Percentiles rank a stretch among this genome's conserved stretches.
Conservation (phyloP, 805 yeast species). For the Candida bentonensis region DNA sequence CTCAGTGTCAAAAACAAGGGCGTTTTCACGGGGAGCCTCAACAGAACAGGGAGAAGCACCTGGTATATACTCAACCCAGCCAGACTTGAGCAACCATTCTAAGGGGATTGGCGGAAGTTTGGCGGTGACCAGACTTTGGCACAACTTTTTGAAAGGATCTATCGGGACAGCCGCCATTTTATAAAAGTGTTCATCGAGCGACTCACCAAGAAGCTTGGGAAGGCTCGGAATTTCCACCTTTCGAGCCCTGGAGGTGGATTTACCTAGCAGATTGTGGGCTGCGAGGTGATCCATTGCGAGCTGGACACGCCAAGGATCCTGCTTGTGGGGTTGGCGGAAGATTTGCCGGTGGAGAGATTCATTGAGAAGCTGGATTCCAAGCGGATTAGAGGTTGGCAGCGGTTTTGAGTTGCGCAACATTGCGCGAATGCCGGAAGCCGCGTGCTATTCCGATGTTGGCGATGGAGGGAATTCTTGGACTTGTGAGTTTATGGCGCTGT, state of each 20-base stretch:
- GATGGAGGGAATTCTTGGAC: no score
- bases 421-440: no score
- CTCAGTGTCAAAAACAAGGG: conserved; percentile 81
- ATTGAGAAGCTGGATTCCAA: background rate
- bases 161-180: conserved; percentile 31
- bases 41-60: conserved; percentile 46
- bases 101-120: conserved; percentile 3
- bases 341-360: background rate
- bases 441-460: no score
- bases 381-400: no score
- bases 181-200: conserved; percentile 76
- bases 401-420: no score
- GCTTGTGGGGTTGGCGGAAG: conserved; percentile 9
- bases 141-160: background rate
- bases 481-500: no score
- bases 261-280: conserved; percentile 58
- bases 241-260: conserved; percentile 44
- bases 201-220: conserved; percentile 60
- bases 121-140: conserved; percentile 8
- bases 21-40: conserved; percentile 53
- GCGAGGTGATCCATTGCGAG: conserved; percentile 48
- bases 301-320: conserved; percentile 27
- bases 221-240: conserved; percentile 43
- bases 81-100: conserved; percentile 46
- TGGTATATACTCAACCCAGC: conserved; percentile 65